A percentile compares a stretch with the other conserved stretches of the same genome.
phyloP scores from a whole-genome alignment of 1,284 basidiomycete species.

The Athelia psychrophila region DNA sequence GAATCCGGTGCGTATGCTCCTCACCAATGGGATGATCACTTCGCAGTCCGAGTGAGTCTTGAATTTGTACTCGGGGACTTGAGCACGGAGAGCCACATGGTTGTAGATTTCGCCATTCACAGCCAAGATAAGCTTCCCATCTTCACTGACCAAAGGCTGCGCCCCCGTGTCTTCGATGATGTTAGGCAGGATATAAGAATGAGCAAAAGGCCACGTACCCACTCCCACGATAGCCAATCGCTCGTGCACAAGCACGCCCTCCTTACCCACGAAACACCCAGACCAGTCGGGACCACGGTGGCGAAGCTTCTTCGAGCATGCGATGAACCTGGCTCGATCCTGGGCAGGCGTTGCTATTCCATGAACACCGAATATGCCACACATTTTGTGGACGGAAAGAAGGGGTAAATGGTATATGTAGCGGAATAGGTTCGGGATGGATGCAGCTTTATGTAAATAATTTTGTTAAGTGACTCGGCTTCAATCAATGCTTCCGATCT shows the following conservation, averaged over 20 bases:
- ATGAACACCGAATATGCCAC: conserved; percentile 87
- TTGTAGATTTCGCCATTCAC: conserved; percentile 99
- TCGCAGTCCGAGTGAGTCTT: conserved; percentile 99
- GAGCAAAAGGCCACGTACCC: conserved; percentile 53
- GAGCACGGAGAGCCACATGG: conserved; percentile 81
- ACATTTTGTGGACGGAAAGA: conserved; percentile 52
- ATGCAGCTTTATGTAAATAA: not conserved
- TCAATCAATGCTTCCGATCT: not conserved
- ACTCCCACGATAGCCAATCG: conserved; percentile 97
- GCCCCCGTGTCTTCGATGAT: conserved; percentile 85
- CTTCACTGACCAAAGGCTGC: conserved; percentile 89
- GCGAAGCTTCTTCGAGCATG: conserved; percentile 84
- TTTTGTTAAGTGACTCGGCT: not conserved
- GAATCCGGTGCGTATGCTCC: conserved; percentile 8
- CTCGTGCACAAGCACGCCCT: conserved; percentile 84
- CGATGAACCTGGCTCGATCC: conserved; percentile 75
- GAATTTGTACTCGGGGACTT: conserved; percentile 72
- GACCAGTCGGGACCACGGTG: conserved; percentile 98
- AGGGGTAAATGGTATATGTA: conserved; percentile 5
- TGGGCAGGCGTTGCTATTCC: conserved; percentile 68
- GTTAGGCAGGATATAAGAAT: not conserved
- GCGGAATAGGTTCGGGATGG: not conserved
- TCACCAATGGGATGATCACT: conserved; percentile 89
- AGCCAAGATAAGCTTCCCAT: conserved; percentile 83
- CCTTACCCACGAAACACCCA: conserved; percentile 84